Evolutionary conservation across 352 stramenopile genomes (phyloP), one percentile per base, ranked within the genome.

Genomic region (Globisporangium orthogonon): DNA sequence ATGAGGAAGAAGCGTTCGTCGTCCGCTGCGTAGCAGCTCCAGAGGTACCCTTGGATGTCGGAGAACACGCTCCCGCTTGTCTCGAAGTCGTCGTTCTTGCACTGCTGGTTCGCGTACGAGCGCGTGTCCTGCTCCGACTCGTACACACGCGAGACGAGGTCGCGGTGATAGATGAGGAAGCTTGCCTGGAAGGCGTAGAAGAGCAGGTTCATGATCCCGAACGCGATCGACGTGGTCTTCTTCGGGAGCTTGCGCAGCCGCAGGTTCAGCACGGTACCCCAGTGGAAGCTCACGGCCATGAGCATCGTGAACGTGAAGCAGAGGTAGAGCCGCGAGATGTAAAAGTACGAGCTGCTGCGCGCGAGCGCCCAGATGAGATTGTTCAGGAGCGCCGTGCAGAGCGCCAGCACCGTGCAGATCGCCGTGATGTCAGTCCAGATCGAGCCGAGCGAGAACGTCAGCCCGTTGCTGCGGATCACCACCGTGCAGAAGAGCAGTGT

Each of bases 231-330:
- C 2, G 82, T 78, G 6, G 80, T 90, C 14, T 63, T 67, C 57
- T 90, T 88, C 0, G 86, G 83, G 4, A 94, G 50, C 46, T 88
- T 87, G 17, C 86, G 80, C 23, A 95, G 66, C 10, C 81, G 76
- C 31, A 90, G 73, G 53, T 76, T 91, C 18, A 95, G 60, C 46
- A 95, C 84, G 7, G 83, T 91, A 33, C 78, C 86, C 86, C 86
- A 95, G 61, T 95, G 86, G 54, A 91, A 94, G 60, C 83, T 94
- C 56, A 95, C 86, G 4, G 83, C 83, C 18, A 78, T 86, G 23
- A 95, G 70, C 86, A 95, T 95, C 53, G 86, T 95, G 52, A 94
- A 95, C 28, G 83, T 92, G 59, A 95, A 86, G 68, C 83, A 94
- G 46, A 90, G 50, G 40, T 88, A 86, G 41, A 83, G 65, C 11